These are phyloP conservation scores for Lentinula aciculospora DNA, from an alignment of 768 basidiomycete genomes.

Conservation along the genomic window DNA sequence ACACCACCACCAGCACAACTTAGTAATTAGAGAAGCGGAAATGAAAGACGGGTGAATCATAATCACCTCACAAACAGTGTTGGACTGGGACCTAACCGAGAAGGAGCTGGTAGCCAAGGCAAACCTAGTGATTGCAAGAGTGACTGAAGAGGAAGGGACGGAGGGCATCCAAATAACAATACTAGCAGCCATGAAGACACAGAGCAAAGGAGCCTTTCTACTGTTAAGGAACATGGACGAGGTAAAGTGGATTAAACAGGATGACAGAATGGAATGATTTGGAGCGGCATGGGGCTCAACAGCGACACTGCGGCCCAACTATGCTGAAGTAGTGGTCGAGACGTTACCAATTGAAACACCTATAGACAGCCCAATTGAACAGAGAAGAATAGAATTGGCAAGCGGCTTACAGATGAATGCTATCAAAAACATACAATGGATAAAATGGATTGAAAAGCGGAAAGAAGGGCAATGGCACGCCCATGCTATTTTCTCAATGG, in stretches of 20 bases:
- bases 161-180: neutral
- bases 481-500: neutral
- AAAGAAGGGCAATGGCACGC: neutral
- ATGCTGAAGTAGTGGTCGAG: too few relatives aligned
- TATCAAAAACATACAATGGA: neutral
- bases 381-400: neutral
- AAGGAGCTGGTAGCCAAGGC: neutral
- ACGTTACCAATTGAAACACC: neutral
- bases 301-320: neutral
- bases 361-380: neutral
- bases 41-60: too few relatives aligned
- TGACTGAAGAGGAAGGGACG: neutral
- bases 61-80: neutral
- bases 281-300: neutral
- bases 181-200: neutral
- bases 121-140: neutral
- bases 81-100: neutral
- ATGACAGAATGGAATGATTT: neutral
- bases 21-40: too few relatives aligned
- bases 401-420: neutral
- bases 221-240: neutral
- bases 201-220: neutral
- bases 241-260: neutral
- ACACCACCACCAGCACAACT: too few relatives aligned
- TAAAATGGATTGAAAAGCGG: neutral